Conservation (phyloP, 257 asterid species). For the Gentiana straminea region DNA sequence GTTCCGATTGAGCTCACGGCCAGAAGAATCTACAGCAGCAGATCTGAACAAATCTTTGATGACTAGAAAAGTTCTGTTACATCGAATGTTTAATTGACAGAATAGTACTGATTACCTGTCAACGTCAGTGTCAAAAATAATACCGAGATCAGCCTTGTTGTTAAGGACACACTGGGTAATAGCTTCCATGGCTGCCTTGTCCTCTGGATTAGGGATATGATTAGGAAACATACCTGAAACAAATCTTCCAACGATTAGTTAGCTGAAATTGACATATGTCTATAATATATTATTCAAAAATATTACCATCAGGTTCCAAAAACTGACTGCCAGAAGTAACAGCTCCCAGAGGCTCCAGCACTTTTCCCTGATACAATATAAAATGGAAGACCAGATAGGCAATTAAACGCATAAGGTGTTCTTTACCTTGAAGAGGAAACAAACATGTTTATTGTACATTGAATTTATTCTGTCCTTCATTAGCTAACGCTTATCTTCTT, state of each 20-base stretch:
- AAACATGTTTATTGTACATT: no score
- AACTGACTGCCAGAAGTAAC: constrained; percentile 92
- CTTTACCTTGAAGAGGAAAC: not conserved
- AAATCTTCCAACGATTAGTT: constrained; percentile 8
- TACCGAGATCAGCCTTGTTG: constrained; percentile 89
- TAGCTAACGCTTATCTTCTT: no score
- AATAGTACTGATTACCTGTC: constrained; percentile 52
- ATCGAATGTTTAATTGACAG: constrained; percentile 7
- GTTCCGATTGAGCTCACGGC: constrained; percentile 81
- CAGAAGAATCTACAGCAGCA: constrained; percentile 97
- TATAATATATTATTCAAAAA: constrained; percentile 14
- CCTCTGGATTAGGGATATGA: constrained; percentile 99
- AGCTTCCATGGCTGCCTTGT: constrained; percentile 91
- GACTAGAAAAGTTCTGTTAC: constrained; percentile 7
- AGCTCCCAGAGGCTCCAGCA: constrained; percentile 97
- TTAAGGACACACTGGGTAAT: constrained; percentile 75
- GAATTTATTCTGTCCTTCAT: no score
- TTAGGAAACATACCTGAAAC: constrained; percentile 84
- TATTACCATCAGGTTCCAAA: constrained; percentile 92
- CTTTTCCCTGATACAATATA: constrained; percentile 64
- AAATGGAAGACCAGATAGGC: constrained; percentile 9
- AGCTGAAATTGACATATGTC: constrained; percentile 1
- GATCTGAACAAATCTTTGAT: constrained; percentile 42
- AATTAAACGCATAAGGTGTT: constrained; percentile 1
- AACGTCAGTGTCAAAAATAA: constrained; percentile 97